Conservation (phyloP, 2,329 filamentous ascomycete genomes). For the Colletotrichum horii region DNA sequence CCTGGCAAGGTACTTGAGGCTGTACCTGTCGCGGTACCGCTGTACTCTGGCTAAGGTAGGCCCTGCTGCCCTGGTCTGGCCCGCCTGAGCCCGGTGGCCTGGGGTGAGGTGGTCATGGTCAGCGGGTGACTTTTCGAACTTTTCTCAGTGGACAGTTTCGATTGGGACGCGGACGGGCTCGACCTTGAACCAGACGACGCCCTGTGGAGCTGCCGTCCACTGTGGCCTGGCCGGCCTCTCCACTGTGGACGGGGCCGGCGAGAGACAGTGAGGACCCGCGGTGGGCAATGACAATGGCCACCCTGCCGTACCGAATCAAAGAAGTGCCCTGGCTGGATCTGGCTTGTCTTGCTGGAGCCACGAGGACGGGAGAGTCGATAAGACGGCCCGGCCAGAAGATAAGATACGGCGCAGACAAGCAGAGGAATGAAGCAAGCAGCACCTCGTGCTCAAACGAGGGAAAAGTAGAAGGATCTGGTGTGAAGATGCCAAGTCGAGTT, state of each 20-base stretch:
- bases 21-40: neutral
- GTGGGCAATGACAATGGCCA: neutral
- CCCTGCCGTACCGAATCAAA: neutral
- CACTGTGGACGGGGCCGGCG: neutral
- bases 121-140: conserved; percentile 22
- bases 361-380: neutral
- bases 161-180: conserved; percentile 18
- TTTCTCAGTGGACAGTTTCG: conserved; percentile 23
- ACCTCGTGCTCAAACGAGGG: neutral
- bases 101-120: conserved; percentile 13
- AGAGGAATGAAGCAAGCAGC: neutral
- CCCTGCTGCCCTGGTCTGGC: neutral
- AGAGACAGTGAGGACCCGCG: neutral
- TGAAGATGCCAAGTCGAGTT: neutral
- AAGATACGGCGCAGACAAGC: neutral
- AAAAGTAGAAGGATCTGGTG: neutral
- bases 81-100: conserved; percentile 15
- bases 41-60: neutral
- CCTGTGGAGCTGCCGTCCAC: conserved; percentile 9
- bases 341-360: neutral
- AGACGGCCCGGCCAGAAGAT: neutral
- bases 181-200: conserved; percentile 12
- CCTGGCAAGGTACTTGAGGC: conserved; percentile 12
- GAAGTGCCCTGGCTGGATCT: neutral
- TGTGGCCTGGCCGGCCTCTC: neutral